Evolutionary conservation across 2,329 filamentous ascomycete species (phyloP), one percentile per base, ranked within the genome.

Genomic region (Hymenoscyphus salicellus): DNA sequence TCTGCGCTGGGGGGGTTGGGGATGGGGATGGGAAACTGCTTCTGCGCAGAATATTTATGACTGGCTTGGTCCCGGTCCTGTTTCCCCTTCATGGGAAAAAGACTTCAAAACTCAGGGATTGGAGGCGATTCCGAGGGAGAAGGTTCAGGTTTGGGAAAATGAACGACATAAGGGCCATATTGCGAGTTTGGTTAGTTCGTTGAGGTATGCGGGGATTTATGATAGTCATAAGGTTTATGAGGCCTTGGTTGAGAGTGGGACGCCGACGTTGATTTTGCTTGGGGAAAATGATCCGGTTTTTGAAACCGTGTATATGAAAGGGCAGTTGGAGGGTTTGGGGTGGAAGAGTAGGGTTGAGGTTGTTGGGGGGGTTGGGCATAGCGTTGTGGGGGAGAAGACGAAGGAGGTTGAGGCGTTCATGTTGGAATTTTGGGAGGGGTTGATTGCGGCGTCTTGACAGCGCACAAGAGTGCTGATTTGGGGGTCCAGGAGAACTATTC

Each of bases 181-280:
- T 2, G 78, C 78, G 0, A 80, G 78, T 38, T 79, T 85, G 0
- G 75, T 83, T 20, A 79, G 73, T 0, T 76, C 83, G 0, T 75
- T 83, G 5, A 75, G 81, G 52, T 79, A 85, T 57, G 82, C 78
- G 71, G 61, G 28, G n/a, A 55, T 65, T 41, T 61, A 65, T 65
- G 61, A 65, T n/a, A 43, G 46, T 16, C 46, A 52, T 52, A 5
- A 3, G 46, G 11, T 10, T 26, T 52, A 52, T 52, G 46, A 26
- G 46, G 46, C 8, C 58, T 36, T 41, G 72, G 70, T 23, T 33
- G 78, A 23, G 46, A 26, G 6, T 52, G 8, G 46, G 20, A 23
- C 11, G 20, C 20, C n/a, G 46, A 23, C 20, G 26, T 52, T 52
- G 46, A 23, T 52, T 11, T 52, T 52, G 46, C 46, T 52, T 3